phyloP scores from a whole-genome alignment of 1,139 yeast genomes.

The Zygoascus sp. region DNA sequence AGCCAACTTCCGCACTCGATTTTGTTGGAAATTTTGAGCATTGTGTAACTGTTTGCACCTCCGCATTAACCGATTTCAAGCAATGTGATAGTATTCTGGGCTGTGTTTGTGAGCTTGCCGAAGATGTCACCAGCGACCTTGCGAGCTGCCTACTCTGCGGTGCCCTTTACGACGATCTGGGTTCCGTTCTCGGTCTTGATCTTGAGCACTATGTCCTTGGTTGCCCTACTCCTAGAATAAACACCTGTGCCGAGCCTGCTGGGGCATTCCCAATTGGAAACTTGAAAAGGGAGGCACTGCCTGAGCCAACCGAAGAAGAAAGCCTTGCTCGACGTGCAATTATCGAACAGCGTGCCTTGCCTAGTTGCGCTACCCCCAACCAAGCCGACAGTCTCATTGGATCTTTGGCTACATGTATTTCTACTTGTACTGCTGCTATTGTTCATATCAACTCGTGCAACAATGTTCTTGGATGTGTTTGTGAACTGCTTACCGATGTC shows the following conservation, averaged over 20 bases:
- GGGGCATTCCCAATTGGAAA: background rate
- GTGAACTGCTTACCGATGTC: conserved; percentile 16
- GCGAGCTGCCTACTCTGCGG: too few species aligned
- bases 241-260: background rate
- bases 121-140: too few species aligned
- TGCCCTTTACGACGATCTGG: too few species aligned
- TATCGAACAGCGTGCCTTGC: background rate
- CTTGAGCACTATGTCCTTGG: too few species aligned
- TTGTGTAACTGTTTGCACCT: too few species aligned
- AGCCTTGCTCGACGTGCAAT: background rate
- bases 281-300: background rate
- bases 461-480: conserved; percentile 16
- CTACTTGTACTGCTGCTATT: conserved; percentile 15
- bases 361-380: background rate
- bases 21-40: too few species aligned
- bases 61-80: too few species aligned
- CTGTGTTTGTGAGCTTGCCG: too few species aligned
- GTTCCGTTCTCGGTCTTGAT: too few species aligned
- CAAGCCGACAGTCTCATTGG: background rate
- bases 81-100: too few species aligned
- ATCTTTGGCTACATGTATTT: conserved; percentile 9
- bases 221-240: too few species aligned
- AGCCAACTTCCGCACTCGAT: too few species aligned
- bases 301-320: background rate
- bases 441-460: conserved; percentile 13